A percentile compares a stretch with the other conserved stretches of the same genome.
Conservation (phyloP, 768 basidiomycete species). For the Sutorius australiensis region DNA sequence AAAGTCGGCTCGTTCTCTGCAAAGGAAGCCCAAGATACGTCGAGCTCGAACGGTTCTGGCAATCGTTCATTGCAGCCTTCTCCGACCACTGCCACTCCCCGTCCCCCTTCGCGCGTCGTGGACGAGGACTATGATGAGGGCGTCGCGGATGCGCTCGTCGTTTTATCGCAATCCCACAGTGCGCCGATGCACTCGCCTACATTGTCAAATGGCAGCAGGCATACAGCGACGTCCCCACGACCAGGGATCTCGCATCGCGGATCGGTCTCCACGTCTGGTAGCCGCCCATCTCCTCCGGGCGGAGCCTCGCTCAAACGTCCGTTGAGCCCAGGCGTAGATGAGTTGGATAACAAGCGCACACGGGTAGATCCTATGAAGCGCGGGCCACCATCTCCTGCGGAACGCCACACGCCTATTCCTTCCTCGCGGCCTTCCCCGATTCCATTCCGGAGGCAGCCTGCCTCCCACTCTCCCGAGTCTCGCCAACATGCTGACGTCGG, state of each 20-base stretch:
- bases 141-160: slow-evolving; percentile 81
- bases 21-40: slow-evolving; percentile 54
- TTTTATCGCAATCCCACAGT: slow-evolving; percentile 46
- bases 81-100: slow-evolving; percentile 57
- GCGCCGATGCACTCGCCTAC: slow-evolving; percentile 49
- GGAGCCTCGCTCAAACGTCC: slow-evolving; percentile 57
- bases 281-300: slow-evolving; percentile 61
- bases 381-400: slow-evolving; percentile 49
- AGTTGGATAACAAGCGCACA: slow-evolving; percentile 59
- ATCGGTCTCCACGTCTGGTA: slow-evolving; percentile 63
- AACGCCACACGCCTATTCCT: slow-evolving; percentile 52
- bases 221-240: slow-evolving; percentile 45
- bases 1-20: slow-evolving; percentile 33
- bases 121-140: slow-evolving; percentile 97
- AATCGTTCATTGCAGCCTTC: slow-evolving; percentile 67
- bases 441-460: slow-evolving; percentile 69
- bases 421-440: slow-evolving; percentile 67
- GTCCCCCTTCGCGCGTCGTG: slow-evolving; percentile 62
- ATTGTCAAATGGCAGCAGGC: slow-evolving; percentile 54
- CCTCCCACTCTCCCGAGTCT: slow-evolving; percentile 66
- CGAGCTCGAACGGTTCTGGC: slow-evolving; percentile 63
- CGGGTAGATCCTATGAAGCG: slow-evolving; percentile 54
- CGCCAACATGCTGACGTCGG: slow-evolving; percentile 39
- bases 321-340: slow-evolving; percentile 64
- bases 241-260: slow-evolving; percentile 53